Conservation (phyloP, 176 grass and related monocot genomes). For the Pontederia paniculata region DNA sequence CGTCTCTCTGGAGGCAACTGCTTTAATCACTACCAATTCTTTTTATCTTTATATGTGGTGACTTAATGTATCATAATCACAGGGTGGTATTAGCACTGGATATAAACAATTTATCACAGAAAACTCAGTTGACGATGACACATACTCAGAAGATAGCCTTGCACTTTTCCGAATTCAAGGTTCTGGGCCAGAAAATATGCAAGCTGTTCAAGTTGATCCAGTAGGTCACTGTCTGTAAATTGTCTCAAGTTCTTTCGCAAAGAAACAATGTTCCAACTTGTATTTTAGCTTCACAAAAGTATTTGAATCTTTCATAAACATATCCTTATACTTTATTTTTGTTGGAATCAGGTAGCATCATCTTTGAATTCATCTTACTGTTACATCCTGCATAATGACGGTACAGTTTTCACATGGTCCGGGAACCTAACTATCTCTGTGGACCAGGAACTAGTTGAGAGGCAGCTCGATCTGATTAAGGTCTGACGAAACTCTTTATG, state of each 20-base stretch:
- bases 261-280: neutral
- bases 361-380: conserved; percentile 13
- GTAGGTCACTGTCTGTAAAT: conserved; percentile 25
- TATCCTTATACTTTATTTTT: neutral
- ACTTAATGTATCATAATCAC: neutral
- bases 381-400: conserved; percentile 4
- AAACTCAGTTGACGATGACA: conserved; percentile 51
- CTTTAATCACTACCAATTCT: conserved; percentile 6
- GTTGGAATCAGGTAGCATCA: conserved; percentile 7
- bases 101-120: conserved; percentile 68
- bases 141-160: conserved; percentile 65
- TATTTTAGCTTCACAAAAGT: neutral
- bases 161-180: conserved; percentile 85
- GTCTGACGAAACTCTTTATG: neutral
- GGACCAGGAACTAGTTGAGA: conserved; percentile 7
- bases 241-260: neutral
- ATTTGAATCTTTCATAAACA: neutral
- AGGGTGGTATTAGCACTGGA: conserved; percentile 83
- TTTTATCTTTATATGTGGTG: neutral
- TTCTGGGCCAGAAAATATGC: conserved; percentile 89
- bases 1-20: neutral
- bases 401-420: conserved; percentile 4
- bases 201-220: conserved; percentile 86
- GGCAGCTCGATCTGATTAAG: conserved; percentile 12
- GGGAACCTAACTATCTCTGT: conserved; percentile 2